A percentile compares a stretch with the other conserved stretches of the same genome.
Conservation (phyloP, 306 rosid species). For the Cucurbita moschata region DNA sequence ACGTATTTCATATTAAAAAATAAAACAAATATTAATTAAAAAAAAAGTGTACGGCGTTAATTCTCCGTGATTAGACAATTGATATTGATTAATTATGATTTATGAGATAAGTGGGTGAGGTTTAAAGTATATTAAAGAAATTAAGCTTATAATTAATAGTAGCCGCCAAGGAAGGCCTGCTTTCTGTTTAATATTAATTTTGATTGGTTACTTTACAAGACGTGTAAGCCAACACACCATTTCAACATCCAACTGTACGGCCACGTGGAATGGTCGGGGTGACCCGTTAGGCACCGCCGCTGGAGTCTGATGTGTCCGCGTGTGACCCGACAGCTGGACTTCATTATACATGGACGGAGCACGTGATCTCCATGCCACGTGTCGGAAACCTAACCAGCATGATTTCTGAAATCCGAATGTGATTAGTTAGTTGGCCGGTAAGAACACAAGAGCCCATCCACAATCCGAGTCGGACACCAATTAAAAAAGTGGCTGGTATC, state of each 20-base stretch:
- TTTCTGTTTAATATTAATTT: not conserved
- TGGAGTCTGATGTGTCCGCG: conserved; percentile 10
- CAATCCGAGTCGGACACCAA: conserved; percentile 13
- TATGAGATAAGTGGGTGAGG: not conserved
- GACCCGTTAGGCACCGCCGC: conserved; percentile 18
- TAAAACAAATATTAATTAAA: too few relatives aligned
- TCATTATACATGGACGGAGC: conserved; percentile 7
- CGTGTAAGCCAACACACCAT: conserved; percentile 28
- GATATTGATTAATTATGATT: not conserved
- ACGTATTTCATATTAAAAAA: too few relatives aligned
- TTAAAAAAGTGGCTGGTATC: not conserved
- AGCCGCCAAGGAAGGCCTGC: not conserved
- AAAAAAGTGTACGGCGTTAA: not conserved
- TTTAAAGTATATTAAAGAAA: not conserved
- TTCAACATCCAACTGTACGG: not conserved
- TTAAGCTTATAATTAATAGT: not conserved
- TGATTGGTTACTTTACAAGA: not conserved
- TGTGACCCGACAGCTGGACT: conserved; percentile 19
- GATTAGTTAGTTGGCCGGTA: conserved; percentile 9
- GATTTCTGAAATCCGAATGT: conserved; percentile 6
- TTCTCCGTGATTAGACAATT: not conserved
- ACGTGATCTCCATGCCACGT: conserved; percentile 25
- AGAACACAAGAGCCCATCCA: not conserved
- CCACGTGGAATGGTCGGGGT: conserved; percentile 10
- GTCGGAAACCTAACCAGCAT: conserved; percentile 14